Evolutionary conservation across 2,329 filamentous ascomycete species (phyloP).

Genomic region (Nemania abortiva): DNA sequence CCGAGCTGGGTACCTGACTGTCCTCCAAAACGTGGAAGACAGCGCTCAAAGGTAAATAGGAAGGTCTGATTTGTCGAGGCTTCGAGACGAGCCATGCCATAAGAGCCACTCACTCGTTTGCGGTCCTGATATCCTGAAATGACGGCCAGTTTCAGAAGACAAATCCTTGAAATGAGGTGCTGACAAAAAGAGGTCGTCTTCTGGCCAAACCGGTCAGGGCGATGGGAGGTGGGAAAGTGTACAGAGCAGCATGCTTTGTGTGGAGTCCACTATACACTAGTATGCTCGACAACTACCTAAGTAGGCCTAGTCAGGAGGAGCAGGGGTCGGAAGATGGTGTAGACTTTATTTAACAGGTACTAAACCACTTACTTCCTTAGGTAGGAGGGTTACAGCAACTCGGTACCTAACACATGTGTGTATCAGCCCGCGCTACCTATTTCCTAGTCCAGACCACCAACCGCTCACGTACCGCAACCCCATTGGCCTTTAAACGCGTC

Average conservation of each 20-base stretch:
- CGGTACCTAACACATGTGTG: not conserved
- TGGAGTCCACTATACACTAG: not conserved
- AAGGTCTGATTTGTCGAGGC: conserved; percentile 11
- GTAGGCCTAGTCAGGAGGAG: conserved; percentile 2
- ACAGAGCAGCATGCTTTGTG: too few relatives aligned
- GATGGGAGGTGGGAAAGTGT: not conserved
- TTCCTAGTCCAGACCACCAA: not conserved
- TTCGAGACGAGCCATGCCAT: not conserved
- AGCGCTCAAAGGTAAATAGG: not conserved
- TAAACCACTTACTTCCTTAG: not conserved
- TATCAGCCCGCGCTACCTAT: not conserved
- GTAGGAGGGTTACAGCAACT: not conserved
- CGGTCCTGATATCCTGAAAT: conserved; percentile 29
- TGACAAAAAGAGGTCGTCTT: conserved; percentile 30
- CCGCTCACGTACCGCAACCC: not conserved
- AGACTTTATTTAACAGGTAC: not conserved
- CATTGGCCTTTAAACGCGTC: conserved; percentile 20
- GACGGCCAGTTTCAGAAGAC: conserved; percentile 30
- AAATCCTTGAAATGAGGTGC: conserved; percentile 21
- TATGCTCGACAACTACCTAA: not conserved
- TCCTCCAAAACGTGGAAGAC: conserved; percentile 6
- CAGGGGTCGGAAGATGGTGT: not conserved
- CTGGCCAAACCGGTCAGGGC: conserved; percentile 2
- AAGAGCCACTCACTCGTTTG: not conserved
- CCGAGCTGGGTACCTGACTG: conserved; percentile 9